Conservation (phyloP, 257 asterid genomes). For the Lycium ferocissimum region DNA sequence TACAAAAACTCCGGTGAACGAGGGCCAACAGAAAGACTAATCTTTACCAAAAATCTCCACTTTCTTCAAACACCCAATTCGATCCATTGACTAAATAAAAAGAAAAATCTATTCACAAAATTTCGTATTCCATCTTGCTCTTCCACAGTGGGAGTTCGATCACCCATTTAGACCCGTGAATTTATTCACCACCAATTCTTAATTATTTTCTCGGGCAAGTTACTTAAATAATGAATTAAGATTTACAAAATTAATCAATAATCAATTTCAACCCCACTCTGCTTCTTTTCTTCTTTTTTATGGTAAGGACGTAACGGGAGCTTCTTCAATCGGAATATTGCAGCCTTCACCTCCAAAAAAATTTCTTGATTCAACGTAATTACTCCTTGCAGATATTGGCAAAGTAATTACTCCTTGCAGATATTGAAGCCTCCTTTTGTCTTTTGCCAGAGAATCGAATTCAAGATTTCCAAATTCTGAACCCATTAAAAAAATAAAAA, state of each 20-base stretch:
- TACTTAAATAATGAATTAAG: not conserved
- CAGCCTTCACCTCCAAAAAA: too few species aligned
- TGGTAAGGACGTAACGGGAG: not conserved
- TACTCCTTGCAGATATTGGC: not conserved
- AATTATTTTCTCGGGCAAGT: not conserved
- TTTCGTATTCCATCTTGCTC: not conserved
- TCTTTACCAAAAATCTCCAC: not conserved
- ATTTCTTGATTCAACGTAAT: not conserved
- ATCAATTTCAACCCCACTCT: not conserved
- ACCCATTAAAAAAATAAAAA: not conserved
- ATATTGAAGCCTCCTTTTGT: not conserved
- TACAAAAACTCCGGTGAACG: not conserved
- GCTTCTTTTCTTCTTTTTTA: not conserved
- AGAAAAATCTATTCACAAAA: not conserved
- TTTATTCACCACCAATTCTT: not conserved
- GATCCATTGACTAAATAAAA: not conserved
- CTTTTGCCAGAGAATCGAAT: not conserved
- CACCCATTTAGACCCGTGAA: not conserved
- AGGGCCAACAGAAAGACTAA: not conserved
- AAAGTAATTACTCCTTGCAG: not conserved
- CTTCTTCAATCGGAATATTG: not conserved
- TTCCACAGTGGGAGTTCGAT: not conserved
- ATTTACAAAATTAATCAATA: not conserved
- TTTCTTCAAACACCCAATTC: conserved; percentile 7
- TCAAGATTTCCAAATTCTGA: not conserved